Evolutionary conservation across 306 rosid genomes (phyloP), one percentile per base, ranked within the genome.

Genomic region (Pachyrhizus erosus): DNA sequence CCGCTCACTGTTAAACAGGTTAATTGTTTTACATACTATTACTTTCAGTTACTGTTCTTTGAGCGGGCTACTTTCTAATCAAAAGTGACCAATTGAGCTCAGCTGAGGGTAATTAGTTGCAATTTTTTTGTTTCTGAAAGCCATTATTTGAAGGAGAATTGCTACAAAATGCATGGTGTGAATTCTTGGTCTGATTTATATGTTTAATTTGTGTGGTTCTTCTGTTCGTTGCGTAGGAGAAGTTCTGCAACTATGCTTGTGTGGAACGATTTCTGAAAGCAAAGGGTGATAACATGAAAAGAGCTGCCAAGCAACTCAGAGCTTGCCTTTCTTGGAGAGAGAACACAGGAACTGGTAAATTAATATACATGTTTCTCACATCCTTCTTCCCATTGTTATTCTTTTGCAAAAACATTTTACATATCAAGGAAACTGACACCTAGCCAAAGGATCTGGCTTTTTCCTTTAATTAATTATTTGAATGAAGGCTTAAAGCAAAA

Each of bases 1-100:
- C 93, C 93, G 5, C 94, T 93, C 27, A 55, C 94, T 7, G 39
- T 89, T 10, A 93, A 89, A 75, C 98, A 93, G 97, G 98, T 27
- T 27, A 27, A 27, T 93, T 31, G 33, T 18, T 9, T 33, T 33
- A 33, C 6, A 33, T 33, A 33, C 39, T 33, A 33, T 48, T 15
- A 15, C 54, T 48, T 45, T 17, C 54, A 48, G 18, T 48, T n/a
- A 48, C 54, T 14, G 20, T 48, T 48, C 54, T 48, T 15, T 48
- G 8, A 15, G 8, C 5, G 5, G 20, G 5, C 7, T 15, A 46
- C 52, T 46, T 46, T 46, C 1, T 46, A 14, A 46, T 46, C 17
- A 46, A 4, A 46, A 46, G 18, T 46, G 18, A 5, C 7, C 15
- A 14, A 13, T 46, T 4, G 0, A 3, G 18, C 52, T 4, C 2